These are phyloP conservation scores for Trichoderma sp. DNA, from an alignment of 2,329 filamentous ascomycete species.

Conservation along the genomic window DNA sequence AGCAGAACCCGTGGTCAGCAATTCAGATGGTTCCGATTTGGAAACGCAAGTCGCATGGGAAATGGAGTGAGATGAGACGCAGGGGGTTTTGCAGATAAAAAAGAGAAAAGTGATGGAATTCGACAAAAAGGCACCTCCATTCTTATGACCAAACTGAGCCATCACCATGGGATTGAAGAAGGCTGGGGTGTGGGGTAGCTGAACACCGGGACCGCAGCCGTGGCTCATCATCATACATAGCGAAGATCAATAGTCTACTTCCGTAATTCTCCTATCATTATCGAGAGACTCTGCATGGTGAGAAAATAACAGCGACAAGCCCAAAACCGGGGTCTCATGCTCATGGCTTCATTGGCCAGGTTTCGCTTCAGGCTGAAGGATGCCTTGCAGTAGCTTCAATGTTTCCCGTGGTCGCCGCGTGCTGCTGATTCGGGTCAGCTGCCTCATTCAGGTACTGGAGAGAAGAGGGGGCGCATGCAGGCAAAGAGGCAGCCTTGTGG, in stretches of 20 bases:
- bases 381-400: not conserved
- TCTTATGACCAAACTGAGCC: not conserved
- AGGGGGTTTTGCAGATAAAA: not conserved
- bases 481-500: not conserved
- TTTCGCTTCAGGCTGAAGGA: not conserved
- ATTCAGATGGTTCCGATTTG: not conserved
- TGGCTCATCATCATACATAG: not conserved
- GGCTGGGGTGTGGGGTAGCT: constrained; percentile 10
- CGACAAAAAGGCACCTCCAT: not conserved
- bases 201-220: not conserved
- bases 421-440: constrained; percentile 4
- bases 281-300: not conserved
- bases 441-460: not conserved
- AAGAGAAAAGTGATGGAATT: not conserved
- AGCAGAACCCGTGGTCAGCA: not conserved
- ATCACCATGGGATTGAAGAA: not conserved
- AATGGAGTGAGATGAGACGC: constrained; percentile 1
- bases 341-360: not conserved
- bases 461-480: not conserved
- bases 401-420: not conserved
- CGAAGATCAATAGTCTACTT: not conserved
- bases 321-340: not conserved
- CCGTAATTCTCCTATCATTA: not conserved
- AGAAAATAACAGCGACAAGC: not conserved
- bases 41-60: not conserved